Evolutionary conservation across 352 stramenopile species (phyloP), one percentile per base, ranked within the genome.

Genomic region (Halophytophthora batemanensis): DNA sequence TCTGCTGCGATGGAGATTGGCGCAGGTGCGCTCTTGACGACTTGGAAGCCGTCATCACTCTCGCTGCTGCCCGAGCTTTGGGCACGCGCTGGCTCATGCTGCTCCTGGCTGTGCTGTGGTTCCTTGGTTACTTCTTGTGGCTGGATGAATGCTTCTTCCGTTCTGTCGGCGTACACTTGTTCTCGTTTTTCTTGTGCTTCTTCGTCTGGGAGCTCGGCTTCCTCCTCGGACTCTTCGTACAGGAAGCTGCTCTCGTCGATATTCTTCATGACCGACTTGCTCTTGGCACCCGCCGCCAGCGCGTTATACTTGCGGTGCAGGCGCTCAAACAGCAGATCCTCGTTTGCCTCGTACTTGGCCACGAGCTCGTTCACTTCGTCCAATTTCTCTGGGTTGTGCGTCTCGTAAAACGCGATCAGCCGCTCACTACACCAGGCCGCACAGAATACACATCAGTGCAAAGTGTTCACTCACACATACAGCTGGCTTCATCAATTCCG

Each of bases 291-390:
- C 35, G 52, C 57, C 25, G 76, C 80, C 25, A 90, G 43, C 13
- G 74, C 71, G 31, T 86, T 86, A 63, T 93, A 93, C 56, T 93
- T 93, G 48, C 77, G 70, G 43, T 91, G 77, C 45, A 93, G 52
- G 7, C 81, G 68, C 49, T 68, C 66, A 43, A 91, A 93, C 35
- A 93, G 53, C 31, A 92, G 59, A 45, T 93, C 75, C 55, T 93
- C 81, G 45, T 92, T 89, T 23, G 76, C 56, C 37, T 83, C 61
- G 53, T 92, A 93, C 52, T 90, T 90, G 29, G 69, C 61, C 7
- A 93, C 41, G 15, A 91, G 60, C n/a, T 71, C 60, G 18, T 86
- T 73, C 25, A 93, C 69, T 21, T 85, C 59, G 1, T 39, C 31
- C 29, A 93, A 56, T 53, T 93, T 93, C 21, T 58, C 43, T 7